Base-by-base conservation (phyloP, 225 moss, liverwort and hornwort species). In the Rhytidiadelphus loreus region DNA sequence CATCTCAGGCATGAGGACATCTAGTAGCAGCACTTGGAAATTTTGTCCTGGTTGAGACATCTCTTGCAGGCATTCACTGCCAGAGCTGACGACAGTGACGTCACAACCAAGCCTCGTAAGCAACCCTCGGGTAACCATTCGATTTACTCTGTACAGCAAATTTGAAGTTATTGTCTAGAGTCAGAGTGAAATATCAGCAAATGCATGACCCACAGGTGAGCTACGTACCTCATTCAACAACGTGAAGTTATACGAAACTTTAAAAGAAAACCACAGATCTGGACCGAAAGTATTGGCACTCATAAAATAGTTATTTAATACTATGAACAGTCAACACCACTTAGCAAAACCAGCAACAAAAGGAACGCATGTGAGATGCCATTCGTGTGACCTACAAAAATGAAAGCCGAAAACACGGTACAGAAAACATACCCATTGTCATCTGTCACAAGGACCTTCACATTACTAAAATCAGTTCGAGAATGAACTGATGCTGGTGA, bases 1-100 rank as follows among this genome's bases (percentile, higher is more conserved):
- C 95, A 95, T 95, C 80, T 94, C 95, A 74, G 95, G 95, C 95
- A 95, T 95, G 82, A 90, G 91, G 30, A 95, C 94, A 90, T 95
- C 95, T 57, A 95, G 89, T 81, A 95, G 84, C 62, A 95, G 88
- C 78, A 95, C 91, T 85, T 93, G 90, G 70, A 95, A 95, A 65
- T 81, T 91, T 78, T 95, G 95, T 57, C 93, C 94, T 56, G 93
- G 95, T 86, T 95, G 92, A 69, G 95, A 92, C 55, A 95, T 95
- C 60, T 69, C 91, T 87, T 89, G 75, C 81, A 95, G 73, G 83
- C 95, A 95, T 87, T 95, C 94, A 68, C 93, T 92, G 79, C 95
- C 95, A 86, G 95, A 95, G 92, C 95, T 94, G 39, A 94, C 95
- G 48, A 95, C 93, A 35, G 95, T 95, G 61, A 95, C 95, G 60